A percentile compares a stretch with the other conserved stretches of the same genome.
Conservation (phyloP, 2,329 filamentous ascomycete genomes). For the Cladosporium sp. region DNA sequence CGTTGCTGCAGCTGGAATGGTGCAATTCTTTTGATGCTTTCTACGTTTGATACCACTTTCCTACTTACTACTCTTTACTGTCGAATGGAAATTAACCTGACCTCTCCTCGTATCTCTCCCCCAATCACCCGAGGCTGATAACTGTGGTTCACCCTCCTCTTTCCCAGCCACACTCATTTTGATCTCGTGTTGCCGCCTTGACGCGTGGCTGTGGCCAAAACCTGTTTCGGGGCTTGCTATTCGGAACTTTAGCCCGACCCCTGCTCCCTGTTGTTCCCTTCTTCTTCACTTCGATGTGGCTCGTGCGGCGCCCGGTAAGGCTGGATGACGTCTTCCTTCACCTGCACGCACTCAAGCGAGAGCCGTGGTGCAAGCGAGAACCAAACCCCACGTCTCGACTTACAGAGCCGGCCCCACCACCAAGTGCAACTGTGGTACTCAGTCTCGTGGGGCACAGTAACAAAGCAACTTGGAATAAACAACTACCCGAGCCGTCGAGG, state of each 20-base stretch:
- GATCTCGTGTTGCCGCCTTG: background rate
- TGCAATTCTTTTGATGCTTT: background rate
- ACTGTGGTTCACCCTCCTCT: constrained; percentile 1
- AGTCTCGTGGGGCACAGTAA: background rate
- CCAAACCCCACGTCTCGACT: constrained; percentile 8
- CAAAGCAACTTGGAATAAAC: constrained; percentile 11
- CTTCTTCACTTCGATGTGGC: background rate
- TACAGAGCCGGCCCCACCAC: background rate
- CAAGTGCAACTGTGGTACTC: constrained; percentile 9
- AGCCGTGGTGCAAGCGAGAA: background rate
- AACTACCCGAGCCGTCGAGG: constrained; percentile 18
- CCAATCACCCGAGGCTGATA: background rate
- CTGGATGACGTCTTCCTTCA: constrained; percentile 7
- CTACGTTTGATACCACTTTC: constrained; percentile 11
- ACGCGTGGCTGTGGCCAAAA: constrained; percentile 16
- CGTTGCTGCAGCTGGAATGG: background rate
- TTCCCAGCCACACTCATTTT: constrained; percentile 7
- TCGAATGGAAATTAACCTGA: background rate
- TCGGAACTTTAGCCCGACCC: background rate
- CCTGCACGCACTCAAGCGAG: constrained; percentile 6
- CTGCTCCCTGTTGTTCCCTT: constrained; percentile 8
- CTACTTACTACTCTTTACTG: background rate
- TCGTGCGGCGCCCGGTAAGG: background rate
- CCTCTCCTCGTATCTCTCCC: background rate
- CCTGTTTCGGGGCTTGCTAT: background rate